Conservation (phyloP, 148 eudicot species). For the Rhododendron mucronatum region DNA sequence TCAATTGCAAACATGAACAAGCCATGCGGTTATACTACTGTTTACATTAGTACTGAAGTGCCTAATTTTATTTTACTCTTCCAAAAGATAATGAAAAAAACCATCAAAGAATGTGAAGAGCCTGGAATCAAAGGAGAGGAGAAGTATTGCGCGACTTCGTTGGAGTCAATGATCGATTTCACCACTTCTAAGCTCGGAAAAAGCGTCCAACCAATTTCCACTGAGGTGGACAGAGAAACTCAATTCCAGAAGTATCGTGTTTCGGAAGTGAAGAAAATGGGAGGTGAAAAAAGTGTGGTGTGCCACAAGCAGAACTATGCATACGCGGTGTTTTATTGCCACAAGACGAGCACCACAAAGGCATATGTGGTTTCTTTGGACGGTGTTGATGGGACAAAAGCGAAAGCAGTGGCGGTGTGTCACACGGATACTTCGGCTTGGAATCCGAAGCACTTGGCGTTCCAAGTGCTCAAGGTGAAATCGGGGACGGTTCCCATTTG, state of each 20-base stretch:
- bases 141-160: slow-evolving; percentile 24
- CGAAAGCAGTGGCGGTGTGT: slow-evolving; percentile 29
- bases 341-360: slow-evolving; percentile 18
- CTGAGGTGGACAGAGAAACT: slow-evolving; percentile 2
- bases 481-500: slow-evolving; percentile 28
- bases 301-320: slow-evolving; percentile 41
- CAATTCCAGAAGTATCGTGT: slow-evolving; percentile 14
- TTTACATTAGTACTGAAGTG: neutral
- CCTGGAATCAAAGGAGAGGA: slow-evolving; percentile 16
- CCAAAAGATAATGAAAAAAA: neutral
- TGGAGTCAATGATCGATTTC: slow-evolving; percentile 29
- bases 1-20: neutral
- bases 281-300: slow-evolving; percentile 15
- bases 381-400: slow-evolving; percentile 15
- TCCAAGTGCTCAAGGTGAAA: slow-evolving; percentile 35
- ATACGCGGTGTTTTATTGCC: slow-evolving; percentile 36
- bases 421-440: slow-evolving; percentile 42
- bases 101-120: slow-evolving; percentile 17
- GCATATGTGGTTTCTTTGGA: slow-evolving; percentile 26
- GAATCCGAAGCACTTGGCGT: slow-evolving; percentile 39
- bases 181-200: slow-evolving; percentile 17
- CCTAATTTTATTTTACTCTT: neutral
- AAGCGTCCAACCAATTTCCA: slow-evolving; percentile 11
- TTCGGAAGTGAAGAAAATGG: slow-evolving; percentile 14
- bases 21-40: neutral